phyloP scores from a whole-genome alignment of 2,329 filamentous ascomycete species.

The Phialophora expanda region DNA sequence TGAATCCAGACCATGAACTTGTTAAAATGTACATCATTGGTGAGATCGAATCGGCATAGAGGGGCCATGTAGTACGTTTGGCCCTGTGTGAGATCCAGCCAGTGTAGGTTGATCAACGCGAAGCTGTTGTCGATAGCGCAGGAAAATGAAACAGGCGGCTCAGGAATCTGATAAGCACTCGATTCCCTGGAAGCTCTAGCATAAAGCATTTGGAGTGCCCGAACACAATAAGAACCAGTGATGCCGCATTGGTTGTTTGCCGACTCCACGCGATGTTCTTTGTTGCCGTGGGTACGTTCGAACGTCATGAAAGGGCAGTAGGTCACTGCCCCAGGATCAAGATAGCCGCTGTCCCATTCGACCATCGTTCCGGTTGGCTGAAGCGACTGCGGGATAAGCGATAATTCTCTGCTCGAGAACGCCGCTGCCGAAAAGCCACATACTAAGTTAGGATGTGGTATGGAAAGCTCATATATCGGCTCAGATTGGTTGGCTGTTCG shows the following conservation, averaged over 20 bases:
- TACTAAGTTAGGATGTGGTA: slow-evolving; percentile 28
- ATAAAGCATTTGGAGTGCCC: slow-evolving; percentile 33
- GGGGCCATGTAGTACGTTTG: slow-evolving; percentile 35
- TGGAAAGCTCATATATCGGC: slow-evolving; percentile 32
- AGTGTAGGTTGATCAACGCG: slow-evolving; percentile 35
- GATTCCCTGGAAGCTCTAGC: slow-evolving; percentile 22
- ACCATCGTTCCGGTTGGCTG: slow-evolving; percentile 32
- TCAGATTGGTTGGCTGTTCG: slow-evolving; percentile 19
- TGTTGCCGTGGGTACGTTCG: slow-evolving; percentile 32
- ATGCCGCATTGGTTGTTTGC: slow-evolving; percentile 37
- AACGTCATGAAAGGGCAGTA: slow-evolving; percentile 35
- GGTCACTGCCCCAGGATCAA: slow-evolving; percentile 24
- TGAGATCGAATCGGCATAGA: slow-evolving; percentile 35
- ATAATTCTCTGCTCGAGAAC: slow-evolving; percentile 25
- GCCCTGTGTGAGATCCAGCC: slow-evolving; percentile 29
- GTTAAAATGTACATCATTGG: slow-evolving; percentile 30
- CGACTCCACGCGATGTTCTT: slow-evolving; percentile 30
- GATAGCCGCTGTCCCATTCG: slow-evolving; percentile 31
- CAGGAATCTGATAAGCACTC: slow-evolving; percentile 14
- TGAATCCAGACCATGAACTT: slow-evolving; percentile 33
- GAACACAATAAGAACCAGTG: slow-evolving; percentile 29
- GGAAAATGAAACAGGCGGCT: slow-evolving; percentile 33
- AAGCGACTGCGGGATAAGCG: slow-evolving; percentile 32
- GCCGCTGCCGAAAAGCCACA: slow-evolving; percentile 33
- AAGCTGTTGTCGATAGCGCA: slow-evolving; percentile 36